Evolutionary conservation across 2,329 filamentous ascomycete species (phyloP).

Genomic region (Penicillium brevicompactum): DNA sequence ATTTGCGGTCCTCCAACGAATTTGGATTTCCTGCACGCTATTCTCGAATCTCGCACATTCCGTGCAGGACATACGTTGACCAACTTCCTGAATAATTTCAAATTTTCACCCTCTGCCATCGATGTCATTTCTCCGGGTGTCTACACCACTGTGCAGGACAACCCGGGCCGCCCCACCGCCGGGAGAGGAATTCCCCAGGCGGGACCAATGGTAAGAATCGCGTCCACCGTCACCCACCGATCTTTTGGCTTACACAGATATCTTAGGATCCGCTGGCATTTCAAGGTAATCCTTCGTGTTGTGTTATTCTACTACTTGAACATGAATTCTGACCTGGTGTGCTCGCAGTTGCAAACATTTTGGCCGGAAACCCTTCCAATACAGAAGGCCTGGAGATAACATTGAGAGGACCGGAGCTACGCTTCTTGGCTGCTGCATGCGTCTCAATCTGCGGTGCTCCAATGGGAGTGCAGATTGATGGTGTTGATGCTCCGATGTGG

Average conservation of each 20-base stretch:
- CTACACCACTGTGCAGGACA: slow-evolving; percentile 62
- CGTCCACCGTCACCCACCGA: too few species aligned
- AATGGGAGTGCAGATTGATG: slow-evolving; percentile 56
- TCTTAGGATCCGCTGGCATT: slow-evolving; percentile 57
- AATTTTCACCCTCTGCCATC: slow-evolving; percentile 54
- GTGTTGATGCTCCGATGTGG: slow-evolving; percentile 56
- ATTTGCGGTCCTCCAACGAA: slow-evolving; percentile 61
- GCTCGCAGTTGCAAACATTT: slow-evolving; percentile 54
- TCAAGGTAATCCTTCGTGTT: slow-evolving; percentile 15
- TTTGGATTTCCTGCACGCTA: slow-evolving; percentile 54
- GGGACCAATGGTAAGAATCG: slow-evolving; percentile 52
- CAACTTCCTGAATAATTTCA: slow-evolving; percentile 56
- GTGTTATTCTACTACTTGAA: not conserved
- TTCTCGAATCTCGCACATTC: slow-evolving; percentile 54
- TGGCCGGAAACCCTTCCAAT: slow-evolving; percentile 58
- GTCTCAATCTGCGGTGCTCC: slow-evolving; percentile 61
- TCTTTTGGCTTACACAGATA: not conserved
- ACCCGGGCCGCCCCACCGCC: slow-evolving; percentile 57
- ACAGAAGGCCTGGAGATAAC: slow-evolving; percentile 63
- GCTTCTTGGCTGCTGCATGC: slow-evolving; percentile 57
- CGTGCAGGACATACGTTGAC: slow-evolving; percentile 57
- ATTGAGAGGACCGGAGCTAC: slow-evolving; percentile 60
- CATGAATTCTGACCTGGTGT: not conserved
- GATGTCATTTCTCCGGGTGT: slow-evolving; percentile 60
- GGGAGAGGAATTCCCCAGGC: slow-evolving; percentile 62